Base-by-base conservation (phyloP, 2,329 filamentous ascomycete genomes). In the Fusarium sulawesiense region DNA sequence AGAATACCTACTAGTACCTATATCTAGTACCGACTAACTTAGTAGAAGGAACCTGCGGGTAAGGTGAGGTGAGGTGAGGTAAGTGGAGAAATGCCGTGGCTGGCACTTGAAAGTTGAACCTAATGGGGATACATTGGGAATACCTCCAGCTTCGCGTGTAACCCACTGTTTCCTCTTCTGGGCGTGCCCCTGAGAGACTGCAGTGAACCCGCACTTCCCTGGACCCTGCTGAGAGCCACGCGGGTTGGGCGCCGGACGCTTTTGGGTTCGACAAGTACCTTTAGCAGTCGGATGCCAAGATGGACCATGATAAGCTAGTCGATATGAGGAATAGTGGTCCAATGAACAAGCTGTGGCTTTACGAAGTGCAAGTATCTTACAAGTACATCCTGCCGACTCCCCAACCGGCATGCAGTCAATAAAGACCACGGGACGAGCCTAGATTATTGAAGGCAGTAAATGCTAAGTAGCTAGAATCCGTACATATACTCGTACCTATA, bases 221-320 rank as follows among this genome's bases (percentile, higher is more conserved):
- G 21, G 47, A 66, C 61, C 63, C 63, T 61, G 63, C 60, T 66
- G 46, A n/a, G 54, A 71, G 64, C 60, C 68, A 71, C 56, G 53
- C 46, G 56, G 37, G 45, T 48, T 59, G 37, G 37, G 42, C 37
- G 37, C n/a, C 25, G 49, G 34, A 25, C 34, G 23, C 25, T 59
- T 49, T 46, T 30, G 25, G 32, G 61, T 42, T n/a, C 53, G 20
- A 25, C 18, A 66, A 44, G 61, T 61, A 50, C 41, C 29, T 32
- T 47, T 20, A 27, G 60, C 42, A 46, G 25, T 57, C 23, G 55
- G 25, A 47, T 44, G 13, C 34, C 55, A 18, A 49, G 47, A 66
- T 30, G 20, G n/a, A 14, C 7, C 37, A 23, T 25, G 8, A 8
- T 4, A 18, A 6, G 14, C 41, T 66, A 49, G 37, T 44, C 32